Evolutionary conservation across 768 basidiomycete genomes (phyloP), one percentile per base, ranked within the genome.

Genomic region (Filobasidium wieringae): DNA sequence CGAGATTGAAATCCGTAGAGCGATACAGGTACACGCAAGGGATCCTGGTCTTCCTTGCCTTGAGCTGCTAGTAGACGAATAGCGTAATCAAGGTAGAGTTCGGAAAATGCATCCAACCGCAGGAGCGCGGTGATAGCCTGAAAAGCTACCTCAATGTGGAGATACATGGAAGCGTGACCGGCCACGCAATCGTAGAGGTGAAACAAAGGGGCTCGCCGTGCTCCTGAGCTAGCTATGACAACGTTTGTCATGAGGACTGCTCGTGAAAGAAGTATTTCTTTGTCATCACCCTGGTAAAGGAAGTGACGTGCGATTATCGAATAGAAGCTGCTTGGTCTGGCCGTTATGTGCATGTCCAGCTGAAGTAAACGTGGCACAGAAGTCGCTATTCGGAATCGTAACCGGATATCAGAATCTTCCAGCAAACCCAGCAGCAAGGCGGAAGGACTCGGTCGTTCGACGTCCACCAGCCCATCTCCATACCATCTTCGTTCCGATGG

Each of bases 151-250:
- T 78, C 73, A 40, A 80, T 74, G 55, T 77, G 74, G 24, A 11
- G 37, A 30, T 50, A 27, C 36, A 50, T 17, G 29, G 32, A 51
- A 17, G 66, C 68, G 61, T 52, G 78, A 37, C 72, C 62, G 77
- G 62, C 76, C 64, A 71, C 80, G 80, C 81, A 80, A 70, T 92
- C 89, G 59, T 96, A 76, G 50, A 97, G 69, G 71, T 93, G 85
- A 83, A 86, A 91, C 68, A 93, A 90, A 1, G 89, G 80, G 3
- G 83, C 86, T 15, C 88, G 82, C 27, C 92, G 80, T 22, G 85
- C 80, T 1, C 80, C 79, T 0, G 88, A 84, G 66, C 84, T 86
- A 17, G 82, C 79, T 37, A 95, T 79, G 79, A 93, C 85, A 65
- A 87, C 80, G 70, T 93, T 96, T 29, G 84, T 85, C 24, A 92